A percentile compares a stretch with the other conserved stretches of the same genome.
Evolutionary conservation across 345 rosid genomes (phyloP).

Genomic region (Arabis alpina): DNA sequence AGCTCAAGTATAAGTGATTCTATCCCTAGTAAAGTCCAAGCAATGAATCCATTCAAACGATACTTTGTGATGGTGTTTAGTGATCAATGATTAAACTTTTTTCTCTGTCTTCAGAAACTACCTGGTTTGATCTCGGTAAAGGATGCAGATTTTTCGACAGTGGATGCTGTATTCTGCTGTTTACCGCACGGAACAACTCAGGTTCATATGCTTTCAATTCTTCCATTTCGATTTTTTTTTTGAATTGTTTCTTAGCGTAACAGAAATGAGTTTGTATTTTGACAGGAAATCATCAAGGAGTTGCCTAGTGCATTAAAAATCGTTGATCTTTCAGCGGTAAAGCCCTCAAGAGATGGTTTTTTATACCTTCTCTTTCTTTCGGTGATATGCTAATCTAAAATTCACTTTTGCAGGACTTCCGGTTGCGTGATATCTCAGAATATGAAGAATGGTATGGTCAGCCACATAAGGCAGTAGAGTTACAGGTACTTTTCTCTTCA

Average conservation of each 20-base stretch:
- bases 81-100: constrained; percentile 2
- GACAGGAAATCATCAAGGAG: constrained; percentile 84
- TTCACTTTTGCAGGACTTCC: constrained; percentile 59
- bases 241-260: background rate
- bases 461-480: constrained; percentile 78
- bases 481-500: constrained; percentile 59
- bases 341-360: constrained; percentile 26
- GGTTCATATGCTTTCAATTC: constrained; percentile 45
- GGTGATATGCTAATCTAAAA: constrained; percentile 24
- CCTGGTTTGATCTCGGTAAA: constrained; percentile 71
- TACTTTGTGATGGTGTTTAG: background rate
- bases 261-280: constrained; percentile 3
- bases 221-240: background rate
- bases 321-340: constrained; percentile 98
- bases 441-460: constrained; percentile 99
- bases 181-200: constrained; percentile 98
- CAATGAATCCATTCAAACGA: background rate
- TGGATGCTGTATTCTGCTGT: constrained; percentile 96
- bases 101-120: constrained; percentile 60
- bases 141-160: constrained; percentile 81
- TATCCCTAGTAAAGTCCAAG: background rate
- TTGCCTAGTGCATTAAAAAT: constrained; percentile 73
- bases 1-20: constrained; percentile 57
- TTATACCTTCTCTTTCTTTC: background rate
- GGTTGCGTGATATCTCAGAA: constrained; percentile 67